phyloP scores from a whole-genome alignment of 202 grass and related monocot genomes.

The Eragrostis tef region DNA sequence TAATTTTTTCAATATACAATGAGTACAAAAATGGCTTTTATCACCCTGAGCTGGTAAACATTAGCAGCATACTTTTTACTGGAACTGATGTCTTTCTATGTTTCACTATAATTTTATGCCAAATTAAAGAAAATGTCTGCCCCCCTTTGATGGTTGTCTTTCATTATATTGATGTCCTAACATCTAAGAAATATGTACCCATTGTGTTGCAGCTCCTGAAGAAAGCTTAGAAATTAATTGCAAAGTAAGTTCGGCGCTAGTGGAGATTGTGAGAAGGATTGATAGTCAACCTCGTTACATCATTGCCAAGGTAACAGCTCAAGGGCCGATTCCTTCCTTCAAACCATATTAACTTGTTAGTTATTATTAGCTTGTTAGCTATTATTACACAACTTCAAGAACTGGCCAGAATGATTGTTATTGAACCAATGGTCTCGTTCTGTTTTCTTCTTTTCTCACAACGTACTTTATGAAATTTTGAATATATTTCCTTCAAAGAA shows the following conservation, averaged over 20 bases:
- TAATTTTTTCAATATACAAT: constrained; percentile 20
- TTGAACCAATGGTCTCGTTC: background rate
- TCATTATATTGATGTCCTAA: constrained; percentile 37
- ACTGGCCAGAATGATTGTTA: constrained; percentile 12
- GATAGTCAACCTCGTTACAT: constrained; percentile 71
- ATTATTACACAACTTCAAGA: constrained; percentile 5
- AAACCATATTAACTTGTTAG: background rate
- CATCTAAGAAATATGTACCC: constrained; percentile 35
- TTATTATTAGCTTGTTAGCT: background rate
- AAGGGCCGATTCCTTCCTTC: background rate
- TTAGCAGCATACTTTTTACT: background rate
- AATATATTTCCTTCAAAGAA: constrained; percentile 18
- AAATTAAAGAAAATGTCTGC: constrained; percentile 20
- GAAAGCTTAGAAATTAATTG: constrained; percentile 97
- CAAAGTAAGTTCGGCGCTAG: constrained; percentile 90
- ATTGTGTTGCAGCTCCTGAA: constrained; percentile 67
- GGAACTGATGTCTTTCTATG: constrained; percentile 8
- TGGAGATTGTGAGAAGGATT: constrained; percentile 83
- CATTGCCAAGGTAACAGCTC: constrained; percentile 83
- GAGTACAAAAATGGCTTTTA: background rate
- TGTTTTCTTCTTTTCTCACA: constrained; percentile 19
- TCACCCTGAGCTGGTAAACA: constrained; percentile 14
- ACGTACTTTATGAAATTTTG: constrained; percentile 23
- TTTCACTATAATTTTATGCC: constrained; percentile 6
- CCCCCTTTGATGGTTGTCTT: constrained; percentile 38